Conservation (phyloP, 208 protist species). For the Trypanosoma cruzi region DNA sequence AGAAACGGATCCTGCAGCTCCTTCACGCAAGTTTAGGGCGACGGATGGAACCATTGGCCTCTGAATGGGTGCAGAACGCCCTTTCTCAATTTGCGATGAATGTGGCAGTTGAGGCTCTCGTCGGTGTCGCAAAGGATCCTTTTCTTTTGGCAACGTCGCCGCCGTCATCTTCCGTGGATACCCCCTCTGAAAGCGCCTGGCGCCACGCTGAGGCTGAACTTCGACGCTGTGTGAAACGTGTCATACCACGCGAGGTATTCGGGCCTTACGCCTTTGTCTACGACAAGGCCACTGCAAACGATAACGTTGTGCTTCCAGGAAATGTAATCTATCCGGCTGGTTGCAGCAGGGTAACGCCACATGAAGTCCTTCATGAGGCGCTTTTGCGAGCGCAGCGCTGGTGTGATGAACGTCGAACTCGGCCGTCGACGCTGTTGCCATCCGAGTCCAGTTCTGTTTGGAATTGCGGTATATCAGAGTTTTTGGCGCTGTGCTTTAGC, state of each 20-base stretch:
- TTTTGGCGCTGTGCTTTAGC: slow-evolving; percentile 8
- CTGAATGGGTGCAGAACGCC: background rate
- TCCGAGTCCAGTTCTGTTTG: background rate
- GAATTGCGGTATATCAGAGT: background rate
- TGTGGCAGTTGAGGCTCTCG: background rate
- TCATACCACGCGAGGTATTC: slow-evolving; percentile 12
- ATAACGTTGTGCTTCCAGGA: background rate
- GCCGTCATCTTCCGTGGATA: background rate
- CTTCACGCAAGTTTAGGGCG: background rate
- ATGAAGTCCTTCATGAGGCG: background rate
- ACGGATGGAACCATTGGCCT: background rate
- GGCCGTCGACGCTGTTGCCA: background rate
- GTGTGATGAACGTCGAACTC: background rate
- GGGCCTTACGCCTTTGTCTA: background rate
- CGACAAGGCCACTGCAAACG: background rate
- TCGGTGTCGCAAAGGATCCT: background rate
- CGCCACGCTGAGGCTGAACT: background rate
- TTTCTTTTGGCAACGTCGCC: no score
- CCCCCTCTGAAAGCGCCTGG: background rate
- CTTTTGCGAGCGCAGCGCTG: background rate
- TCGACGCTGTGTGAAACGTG: background rate
- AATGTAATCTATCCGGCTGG: background rate
- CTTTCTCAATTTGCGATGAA: slow-evolving; percentile 9
- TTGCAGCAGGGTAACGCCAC: background rate
- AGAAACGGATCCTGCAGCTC: background rate